phyloP scores from a whole-genome alignment of 176 grass and related monocot genomes.

The Cenchrus fungigraminus region DNA sequence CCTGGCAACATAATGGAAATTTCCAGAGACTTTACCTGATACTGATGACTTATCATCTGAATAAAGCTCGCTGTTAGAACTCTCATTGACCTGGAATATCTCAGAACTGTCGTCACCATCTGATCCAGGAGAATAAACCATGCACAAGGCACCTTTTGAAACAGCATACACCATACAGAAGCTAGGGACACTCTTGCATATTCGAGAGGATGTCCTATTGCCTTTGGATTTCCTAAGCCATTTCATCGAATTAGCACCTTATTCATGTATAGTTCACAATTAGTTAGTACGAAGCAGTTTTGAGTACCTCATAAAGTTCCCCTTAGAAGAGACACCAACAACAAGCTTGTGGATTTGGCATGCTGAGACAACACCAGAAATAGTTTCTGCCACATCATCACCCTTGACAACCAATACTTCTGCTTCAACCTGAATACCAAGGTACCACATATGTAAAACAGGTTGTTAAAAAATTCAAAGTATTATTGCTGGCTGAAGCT shows the following conservation, averaged over 20 bases:
- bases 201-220: constrained; percentile 40
- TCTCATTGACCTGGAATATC: constrained; percentile 32
- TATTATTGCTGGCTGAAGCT: background rate
- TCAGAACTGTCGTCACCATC: constrained; percentile 27
- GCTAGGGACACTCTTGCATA: constrained; percentile 46
- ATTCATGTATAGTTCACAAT: constrained; percentile 24
- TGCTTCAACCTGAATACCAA: constrained; percentile 55
- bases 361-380: constrained; percentile 51
- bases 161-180: constrained; percentile 61
- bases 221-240: constrained; percentile 52
- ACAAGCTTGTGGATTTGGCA: constrained; percentile 55
- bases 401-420: constrained; percentile 58
- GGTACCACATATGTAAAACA: constrained; percentile 22
- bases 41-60: constrained; percentile 28
- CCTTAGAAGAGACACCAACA: constrained; percentile 55
- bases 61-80: constrained; percentile 40
- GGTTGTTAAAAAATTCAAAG: background rate
- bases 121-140: constrained; percentile 48
- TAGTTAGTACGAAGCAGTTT: background rate
- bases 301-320: constrained; percentile 51
- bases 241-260: constrained; percentile 22
- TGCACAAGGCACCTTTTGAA: constrained; percentile 54
- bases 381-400: constrained; percentile 53
- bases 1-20: background rate
- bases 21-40: constrained; percentile 45